Percentiles rank a stretch among this genome's conserved stretches.
Conservation (phyloP, 768 basidiomycete species). For the Boletus eberwhitei region DNA sequence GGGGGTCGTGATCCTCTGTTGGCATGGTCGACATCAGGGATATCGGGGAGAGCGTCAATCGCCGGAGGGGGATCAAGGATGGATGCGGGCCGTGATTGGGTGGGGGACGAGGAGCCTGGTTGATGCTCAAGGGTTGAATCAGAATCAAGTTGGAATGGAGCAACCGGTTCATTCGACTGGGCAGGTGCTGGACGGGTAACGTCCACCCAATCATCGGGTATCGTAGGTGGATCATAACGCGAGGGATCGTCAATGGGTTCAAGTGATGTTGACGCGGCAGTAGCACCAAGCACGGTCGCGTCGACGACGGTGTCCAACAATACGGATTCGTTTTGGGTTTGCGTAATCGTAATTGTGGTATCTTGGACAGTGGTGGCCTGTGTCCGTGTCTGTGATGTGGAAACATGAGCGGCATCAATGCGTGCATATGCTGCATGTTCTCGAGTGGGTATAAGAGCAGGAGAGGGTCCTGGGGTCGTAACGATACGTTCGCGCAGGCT, state of each 20-base stretch:
- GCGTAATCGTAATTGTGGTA: conserved; percentile 10
- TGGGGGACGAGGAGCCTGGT: neutral
- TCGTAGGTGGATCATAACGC: conserved; percentile 14
- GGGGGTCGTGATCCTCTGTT: conserved; percentile 9
- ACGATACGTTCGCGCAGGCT: conserved; percentile 13
- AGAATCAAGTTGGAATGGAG: conserved; percentile 3
- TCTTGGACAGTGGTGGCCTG: conserved; percentile 3
- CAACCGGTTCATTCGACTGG: conserved; percentile 4
- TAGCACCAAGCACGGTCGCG: neutral
- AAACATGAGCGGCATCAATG: conserved; percentile 10
- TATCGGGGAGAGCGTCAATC: conserved; percentile 11
- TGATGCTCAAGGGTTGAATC: conserved; percentile 2
- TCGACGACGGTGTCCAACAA: neutral
- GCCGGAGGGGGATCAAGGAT: conserved; percentile 7
- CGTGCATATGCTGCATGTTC: conserved; percentile 12
- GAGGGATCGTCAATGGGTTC: conserved; percentile 15
- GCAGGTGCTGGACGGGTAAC: conserved; percentile 9
- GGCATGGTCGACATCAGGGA: conserved; percentile 17
- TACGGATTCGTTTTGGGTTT: conserved; percentile 10
- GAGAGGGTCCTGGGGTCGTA: conserved; percentile 20
- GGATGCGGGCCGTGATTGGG: conserved; percentile 15
- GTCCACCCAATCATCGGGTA: conserved; percentile 33
- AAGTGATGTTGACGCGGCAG: neutral
- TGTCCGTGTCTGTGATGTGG: conserved; percentile 6
- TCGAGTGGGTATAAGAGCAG: conserved; percentile 26